Conservation (phyloP, 169 alveolate species). For the Amoebophrya sp. region DNA sequence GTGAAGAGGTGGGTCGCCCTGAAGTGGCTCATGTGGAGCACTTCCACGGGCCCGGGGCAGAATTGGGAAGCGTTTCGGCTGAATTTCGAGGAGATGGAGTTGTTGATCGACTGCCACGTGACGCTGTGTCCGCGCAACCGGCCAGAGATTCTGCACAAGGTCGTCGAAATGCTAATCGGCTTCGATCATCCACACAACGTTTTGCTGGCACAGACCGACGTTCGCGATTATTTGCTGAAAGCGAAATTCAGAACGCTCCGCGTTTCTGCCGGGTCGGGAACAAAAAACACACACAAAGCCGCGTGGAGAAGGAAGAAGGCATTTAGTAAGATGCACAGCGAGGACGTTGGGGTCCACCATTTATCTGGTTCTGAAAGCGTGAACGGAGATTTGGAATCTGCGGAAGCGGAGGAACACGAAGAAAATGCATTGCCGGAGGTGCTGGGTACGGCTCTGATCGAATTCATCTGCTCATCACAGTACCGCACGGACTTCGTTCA, state of each 20-base stretch:
- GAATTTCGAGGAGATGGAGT: background rate
- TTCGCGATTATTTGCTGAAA: background rate
- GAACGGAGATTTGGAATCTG: too few relatives aligned
- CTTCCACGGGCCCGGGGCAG: too few relatives aligned
- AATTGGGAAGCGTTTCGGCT: background rate
- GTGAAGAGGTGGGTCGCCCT: background rate
- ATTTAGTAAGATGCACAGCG: too few relatives aligned
- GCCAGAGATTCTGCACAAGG: background rate
- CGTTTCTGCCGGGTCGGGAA: too few relatives aligned
- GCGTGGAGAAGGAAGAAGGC: too few relatives aligned
- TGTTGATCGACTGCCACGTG: background rate
- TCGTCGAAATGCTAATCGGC: background rate
- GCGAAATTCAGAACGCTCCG: background rate
- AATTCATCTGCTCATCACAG: background rate
- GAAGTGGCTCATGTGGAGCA: background rate
- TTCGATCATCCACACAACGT: background rate
- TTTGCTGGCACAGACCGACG: background rate
- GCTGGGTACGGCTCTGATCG: background rate
- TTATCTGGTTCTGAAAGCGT: too few relatives aligned
- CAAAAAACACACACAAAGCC: too few relatives aligned
- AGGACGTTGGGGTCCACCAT: too few relatives aligned
- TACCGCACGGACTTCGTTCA: background rate
- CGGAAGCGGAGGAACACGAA: too few relatives aligned
- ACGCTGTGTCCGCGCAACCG: background rate
- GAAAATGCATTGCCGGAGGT: background rate